These are phyloP conservation scores for Hypoxylon subgilvum DNA, from an alignment of 495 filamentous ascomycete genomes.

Conservation along the genomic window DNA sequence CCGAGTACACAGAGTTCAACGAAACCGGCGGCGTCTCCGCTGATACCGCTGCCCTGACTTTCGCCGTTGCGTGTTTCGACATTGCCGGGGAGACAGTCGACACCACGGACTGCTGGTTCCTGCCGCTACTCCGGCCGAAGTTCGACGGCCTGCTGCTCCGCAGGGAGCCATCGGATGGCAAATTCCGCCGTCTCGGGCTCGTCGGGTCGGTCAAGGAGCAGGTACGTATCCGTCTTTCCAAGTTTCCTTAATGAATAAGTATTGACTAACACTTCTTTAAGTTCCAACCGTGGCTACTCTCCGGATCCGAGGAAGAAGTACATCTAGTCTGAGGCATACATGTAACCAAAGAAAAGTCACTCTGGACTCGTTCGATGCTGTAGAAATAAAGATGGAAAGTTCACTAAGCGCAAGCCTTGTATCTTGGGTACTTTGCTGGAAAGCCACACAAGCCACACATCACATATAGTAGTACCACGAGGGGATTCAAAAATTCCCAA, in stretches of 20 bases:
- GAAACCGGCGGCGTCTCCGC: background rate
- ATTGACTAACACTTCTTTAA: background rate
- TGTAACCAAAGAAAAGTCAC: too few relatives aligned
- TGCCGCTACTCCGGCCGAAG: slow-evolving; percentile 10
- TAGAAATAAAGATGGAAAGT: too few relatives aligned
- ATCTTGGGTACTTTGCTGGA: too few relatives aligned
- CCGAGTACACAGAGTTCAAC: background rate
- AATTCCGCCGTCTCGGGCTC: slow-evolving; percentile 25
- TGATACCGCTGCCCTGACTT: background rate
- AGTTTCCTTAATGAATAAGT: background rate
- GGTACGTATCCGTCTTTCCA: slow-evolving; percentile 8
- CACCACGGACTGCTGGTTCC: slow-evolving; percentile 20
- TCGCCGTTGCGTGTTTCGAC: slow-evolving; percentile 22
- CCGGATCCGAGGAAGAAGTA: slow-evolving; percentile 18
- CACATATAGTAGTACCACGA: too few relatives aligned
- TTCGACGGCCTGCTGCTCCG: slow-evolving; percentile 11
- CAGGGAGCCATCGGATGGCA: slow-evolving; percentile 15
- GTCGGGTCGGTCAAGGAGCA: slow-evolving; percentile 7
- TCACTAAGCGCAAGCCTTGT: too few relatives aligned
- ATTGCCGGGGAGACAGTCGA: slow-evolving; percentile 6
- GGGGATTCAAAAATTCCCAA: too few relatives aligned
- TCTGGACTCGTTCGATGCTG: too few relatives aligned
- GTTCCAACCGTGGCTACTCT: slow-evolving; percentile 21
- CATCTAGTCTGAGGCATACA: slow-evolving; percentile 10
- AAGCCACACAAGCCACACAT: too few relatives aligned